These are phyloP conservation scores for Leavenworthia alabamica DNA, from an alignment of 345 rosid genomes.

Conservation along the genomic window DNA sequence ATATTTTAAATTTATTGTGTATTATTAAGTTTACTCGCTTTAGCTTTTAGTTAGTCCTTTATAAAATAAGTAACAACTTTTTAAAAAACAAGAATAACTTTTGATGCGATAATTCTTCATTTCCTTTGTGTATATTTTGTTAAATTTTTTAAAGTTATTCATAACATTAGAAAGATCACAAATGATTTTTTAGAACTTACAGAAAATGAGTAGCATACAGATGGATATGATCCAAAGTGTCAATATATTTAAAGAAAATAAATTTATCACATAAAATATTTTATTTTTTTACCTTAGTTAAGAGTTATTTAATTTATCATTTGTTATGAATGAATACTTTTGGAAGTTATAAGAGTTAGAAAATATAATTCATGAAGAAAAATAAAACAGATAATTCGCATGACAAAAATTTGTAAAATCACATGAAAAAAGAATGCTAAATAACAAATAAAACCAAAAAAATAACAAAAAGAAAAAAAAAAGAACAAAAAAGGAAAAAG, in stretches of 20 bases:
- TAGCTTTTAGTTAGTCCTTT: too few species aligned
- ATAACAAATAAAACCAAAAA: neutral
- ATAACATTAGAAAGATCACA: neutral
- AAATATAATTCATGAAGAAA: neutral
- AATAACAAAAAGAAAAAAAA: neutral
- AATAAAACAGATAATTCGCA: neutral
- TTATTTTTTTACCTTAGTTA: too few species aligned
- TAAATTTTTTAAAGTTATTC: too few species aligned
- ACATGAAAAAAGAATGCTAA: neutral
- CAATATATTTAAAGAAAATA: neutral
- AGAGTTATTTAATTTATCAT: neutral
- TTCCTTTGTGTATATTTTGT: too few species aligned
- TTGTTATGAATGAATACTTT: slow-evolving; percentile 2
- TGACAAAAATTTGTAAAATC: neutral
- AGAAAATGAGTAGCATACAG: neutral
- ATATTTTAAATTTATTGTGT: neutral
- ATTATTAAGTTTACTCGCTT: too few species aligned
- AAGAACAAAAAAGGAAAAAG: neutral
- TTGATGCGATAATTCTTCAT: too few species aligned
- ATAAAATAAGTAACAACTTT: too few species aligned
- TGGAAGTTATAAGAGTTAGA: neutral
- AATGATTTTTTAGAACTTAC: neutral
- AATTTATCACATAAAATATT: neutral
- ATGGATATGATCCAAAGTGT: slow-evolving; percentile 3
- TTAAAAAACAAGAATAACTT: too few species aligned